Base-by-base conservation (phyloP, 2,329 filamentous ascomycete species). In the Venturia aucupariae region DNA sequence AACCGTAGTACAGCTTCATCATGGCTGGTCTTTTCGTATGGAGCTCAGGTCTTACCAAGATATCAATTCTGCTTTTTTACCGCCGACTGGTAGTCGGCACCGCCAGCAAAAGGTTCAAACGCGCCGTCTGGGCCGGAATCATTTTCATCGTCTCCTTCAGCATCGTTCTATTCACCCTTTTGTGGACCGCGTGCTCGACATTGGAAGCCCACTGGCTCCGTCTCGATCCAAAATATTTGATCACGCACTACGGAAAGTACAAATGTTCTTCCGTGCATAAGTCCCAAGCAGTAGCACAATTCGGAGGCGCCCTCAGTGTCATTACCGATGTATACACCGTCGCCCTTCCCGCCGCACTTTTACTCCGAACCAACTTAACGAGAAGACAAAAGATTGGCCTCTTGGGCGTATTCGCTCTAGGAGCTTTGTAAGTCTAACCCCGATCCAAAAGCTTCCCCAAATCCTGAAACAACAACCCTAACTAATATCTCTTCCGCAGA, bases 1-100 rank as follows among this genome's bases (percentile, higher is more conserved):
- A 57, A 30, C 8, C 19, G 35, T 8, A 71, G 67, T 66, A 71
- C 17, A 68, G 71, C 63, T 76, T 72, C 72, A 66, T 75, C 15
- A 73, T 69, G 30, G 71, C 75, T 67, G 66, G 70, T 30, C 66
- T 69, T 2, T 76, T 74, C 62, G 64, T 75, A 22, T 19, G 73
- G 24, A 71, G 70, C 59, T 71, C 68, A 15, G 70, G 70, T 60
- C 69, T 70, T 19, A 73, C 72, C 41, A 77, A 76, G 65, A 68
- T 76, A 27, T 75, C 74, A 0, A 71, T 76, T 3, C 68, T 77
- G 8, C 67, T 71, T 10, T 75, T 77, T 67, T 76, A 75, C 63
- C 71, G 72, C n/a, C 68, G 75, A 41, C 66, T 77, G 1, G 72
- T 74, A 4, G 66, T 67, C 8, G 69, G 68, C 39, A 69, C 71